A percentile compares a stretch with the other conserved stretches of the same genome.
Conservation (phyloP, 2,329 filamentous ascomycete genomes). For the Epichloe coenophiala region DNA sequence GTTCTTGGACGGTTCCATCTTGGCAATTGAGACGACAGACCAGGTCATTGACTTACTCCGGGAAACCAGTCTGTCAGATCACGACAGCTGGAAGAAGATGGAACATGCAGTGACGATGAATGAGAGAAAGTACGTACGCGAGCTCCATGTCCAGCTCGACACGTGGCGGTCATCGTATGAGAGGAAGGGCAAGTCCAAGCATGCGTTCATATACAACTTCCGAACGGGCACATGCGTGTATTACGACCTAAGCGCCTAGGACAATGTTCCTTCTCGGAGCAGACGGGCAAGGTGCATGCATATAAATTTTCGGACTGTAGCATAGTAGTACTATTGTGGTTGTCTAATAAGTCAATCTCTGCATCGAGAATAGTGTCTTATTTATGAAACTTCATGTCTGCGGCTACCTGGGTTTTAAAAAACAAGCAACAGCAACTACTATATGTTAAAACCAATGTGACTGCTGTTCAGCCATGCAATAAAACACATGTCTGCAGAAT, state of each 20-base stretch:
- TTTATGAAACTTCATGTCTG: too few species aligned
- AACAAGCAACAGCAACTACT: too few species aligned
- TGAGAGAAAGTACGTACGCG: slow-evolving; percentile 69
- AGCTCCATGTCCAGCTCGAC: slow-evolving; percentile 65
- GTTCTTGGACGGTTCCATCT: slow-evolving; percentile 65
- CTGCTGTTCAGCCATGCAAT: too few species aligned
- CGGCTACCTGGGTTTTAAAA: too few species aligned
- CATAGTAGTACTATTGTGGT: too few species aligned
- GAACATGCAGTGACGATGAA: slow-evolving; percentile 65
- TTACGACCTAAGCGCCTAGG: slow-evolving; percentile 56
- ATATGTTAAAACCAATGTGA: too few species aligned
- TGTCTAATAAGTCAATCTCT: too few species aligned
- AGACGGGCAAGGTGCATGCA: background rate
- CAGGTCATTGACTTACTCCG: slow-evolving; percentile 65
- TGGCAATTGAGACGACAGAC: slow-evolving; percentile 80
- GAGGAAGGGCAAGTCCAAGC: slow-evolving; percentile 40
- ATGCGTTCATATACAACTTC: slow-evolving; percentile 88
- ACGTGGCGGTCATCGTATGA: slow-evolving; percentile 47
- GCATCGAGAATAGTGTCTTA: too few species aligned
- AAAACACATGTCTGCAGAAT: too few species aligned
- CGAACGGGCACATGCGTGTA: slow-evolving; percentile 71
- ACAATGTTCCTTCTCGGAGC: background rate
- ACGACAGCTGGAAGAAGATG: slow-evolving; percentile 70
- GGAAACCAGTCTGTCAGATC: slow-evolving; percentile 61
- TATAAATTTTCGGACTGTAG: too few species aligned